Conservation (phyloP, 1,284 basidiomycete genomes). For the Sanghuangporus baumii region DNA sequence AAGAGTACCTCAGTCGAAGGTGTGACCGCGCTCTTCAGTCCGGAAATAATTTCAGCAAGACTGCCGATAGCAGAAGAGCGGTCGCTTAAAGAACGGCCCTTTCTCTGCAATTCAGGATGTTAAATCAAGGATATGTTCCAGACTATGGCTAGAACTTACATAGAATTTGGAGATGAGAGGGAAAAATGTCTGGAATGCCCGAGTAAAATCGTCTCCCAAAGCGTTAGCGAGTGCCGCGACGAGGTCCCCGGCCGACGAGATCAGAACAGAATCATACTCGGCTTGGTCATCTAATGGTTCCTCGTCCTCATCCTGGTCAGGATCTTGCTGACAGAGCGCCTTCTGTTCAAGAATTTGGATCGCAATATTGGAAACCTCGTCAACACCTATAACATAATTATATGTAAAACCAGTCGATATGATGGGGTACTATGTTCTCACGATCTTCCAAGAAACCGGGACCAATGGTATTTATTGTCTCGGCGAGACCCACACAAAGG, state of each 20-base stretch:
- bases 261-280: conserved; percentile 95
- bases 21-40: conserved; percentile 85
- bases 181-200: conserved; percentile 82
- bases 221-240: conserved; percentile 87
- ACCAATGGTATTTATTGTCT: conserved; percentile 88
- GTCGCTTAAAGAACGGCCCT: conserved; percentile 84
- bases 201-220: conserved; percentile 82
- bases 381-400: conserved; percentile 50
- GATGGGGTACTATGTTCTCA: conserved; percentile 33
- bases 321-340: conserved; percentile 93
- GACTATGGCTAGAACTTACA: conserved; percentile 41
- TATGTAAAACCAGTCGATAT: not conserved
- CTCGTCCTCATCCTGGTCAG: conserved; percentile 87
- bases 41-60: conserved; percentile 92
- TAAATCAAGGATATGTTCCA: not conserved
- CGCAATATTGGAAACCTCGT: conserved; percentile 75
- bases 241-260: conserved; percentile 92
- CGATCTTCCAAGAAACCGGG: conserved; percentile 76
- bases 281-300: conserved; percentile 81
- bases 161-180: conserved; percentile 93
- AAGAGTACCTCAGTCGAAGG: conserved; percentile 83
- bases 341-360: conserved; percentile 87
- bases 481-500: conserved; percentile 82
- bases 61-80: conserved; percentile 92
- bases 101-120: conserved; percentile 45